Percentiles rank a stretch among this genome's conserved stretches.
phyloP scores from a whole-genome alignment of 139 green algal genomes.

The Chlorella sp. region DNA sequence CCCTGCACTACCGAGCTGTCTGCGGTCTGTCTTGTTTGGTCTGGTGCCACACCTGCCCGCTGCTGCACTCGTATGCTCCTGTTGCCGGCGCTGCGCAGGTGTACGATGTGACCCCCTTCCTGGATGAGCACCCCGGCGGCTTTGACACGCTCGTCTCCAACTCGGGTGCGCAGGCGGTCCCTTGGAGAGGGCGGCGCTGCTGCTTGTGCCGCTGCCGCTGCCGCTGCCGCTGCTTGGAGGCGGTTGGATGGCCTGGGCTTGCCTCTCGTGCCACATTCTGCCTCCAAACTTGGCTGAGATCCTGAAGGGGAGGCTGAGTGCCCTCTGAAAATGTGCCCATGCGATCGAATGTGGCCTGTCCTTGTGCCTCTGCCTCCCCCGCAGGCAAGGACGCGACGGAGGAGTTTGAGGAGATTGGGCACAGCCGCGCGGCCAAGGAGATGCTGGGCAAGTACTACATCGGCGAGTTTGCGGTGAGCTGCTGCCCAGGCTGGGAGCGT shows the following conservation, averaged over 20 bases:
- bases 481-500: neutral
- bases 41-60: too few species aligned
- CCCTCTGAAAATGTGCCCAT: neutral
- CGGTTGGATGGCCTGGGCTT: too few species aligned
- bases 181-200: neutral
- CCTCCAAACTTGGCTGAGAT: too few species aligned
- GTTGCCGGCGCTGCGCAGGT: conserved; percentile 49
- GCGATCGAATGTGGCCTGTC: too few species aligned
- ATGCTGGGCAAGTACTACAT: conserved; percentile 84
- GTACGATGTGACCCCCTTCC: conserved; percentile 87
- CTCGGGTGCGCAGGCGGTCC: neutral
- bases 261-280: too few species aligned
- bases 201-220: neutral
- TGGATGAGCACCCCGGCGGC: conserved; percentile 88
- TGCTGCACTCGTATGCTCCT: too few species aligned
- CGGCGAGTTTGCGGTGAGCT: conserved; percentile 71
- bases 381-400: conserved; percentile 87
- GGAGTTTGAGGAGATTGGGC: conserved; percentile 93
- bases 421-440: conserved; percentile 82
- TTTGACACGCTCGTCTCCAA: conserved; percentile 47
- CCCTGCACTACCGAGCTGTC: too few species aligned
- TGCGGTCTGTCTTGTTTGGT: too few species aligned
- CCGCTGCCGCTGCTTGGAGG: neutral
- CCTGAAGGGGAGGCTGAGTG: too few species aligned
- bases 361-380: too few species aligned